phyloP scores from a whole-genome alignment of 1,139 yeast genomes.

The Sugiyamaella neomexicana region DNA sequence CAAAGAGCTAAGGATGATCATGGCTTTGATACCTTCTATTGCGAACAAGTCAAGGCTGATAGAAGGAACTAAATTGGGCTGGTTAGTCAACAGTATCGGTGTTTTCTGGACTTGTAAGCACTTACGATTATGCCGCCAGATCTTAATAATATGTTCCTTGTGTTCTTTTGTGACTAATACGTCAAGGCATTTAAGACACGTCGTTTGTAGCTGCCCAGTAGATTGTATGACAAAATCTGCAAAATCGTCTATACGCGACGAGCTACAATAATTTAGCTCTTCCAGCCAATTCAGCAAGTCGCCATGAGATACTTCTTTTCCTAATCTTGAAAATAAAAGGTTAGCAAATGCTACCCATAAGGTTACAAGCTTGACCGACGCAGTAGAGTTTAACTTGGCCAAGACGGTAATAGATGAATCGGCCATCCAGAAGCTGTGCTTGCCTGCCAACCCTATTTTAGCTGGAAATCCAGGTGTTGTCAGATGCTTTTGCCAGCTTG shows the following conservation, averaged over 20 bases:
- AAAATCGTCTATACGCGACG: constrained; percentile 1
- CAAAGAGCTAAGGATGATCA: constrained; percentile 23
- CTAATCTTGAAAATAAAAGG: constrained; percentile 11
- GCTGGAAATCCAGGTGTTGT: neutral
- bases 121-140: constrained; percentile 11
- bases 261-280: neutral
- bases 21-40: constrained; percentile 19
- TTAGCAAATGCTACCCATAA: constrained; percentile 20
- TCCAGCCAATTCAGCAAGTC: constrained; percentile 17
- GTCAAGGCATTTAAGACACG: neutral
- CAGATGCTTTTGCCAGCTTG: constrained; percentile 11
- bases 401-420: neutral
- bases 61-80: constrained; percentile 22
- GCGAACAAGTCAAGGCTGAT: constrained; percentile 17
- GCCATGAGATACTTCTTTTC: constrained; percentile 10
- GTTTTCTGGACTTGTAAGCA: neutral
- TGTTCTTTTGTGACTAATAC: neutral
- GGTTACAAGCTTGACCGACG: constrained; percentile 15
- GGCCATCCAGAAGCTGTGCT: neutral
- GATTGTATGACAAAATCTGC: neutral
- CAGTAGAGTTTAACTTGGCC: neutral
- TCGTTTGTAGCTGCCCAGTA: neutral
- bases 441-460: neutral
- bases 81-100: neutral
- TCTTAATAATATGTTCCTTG: neutral